Evolutionary conservation across 1,139 yeast species (phyloP).

Genomic region (Yamadazyma buinensis): DNA sequence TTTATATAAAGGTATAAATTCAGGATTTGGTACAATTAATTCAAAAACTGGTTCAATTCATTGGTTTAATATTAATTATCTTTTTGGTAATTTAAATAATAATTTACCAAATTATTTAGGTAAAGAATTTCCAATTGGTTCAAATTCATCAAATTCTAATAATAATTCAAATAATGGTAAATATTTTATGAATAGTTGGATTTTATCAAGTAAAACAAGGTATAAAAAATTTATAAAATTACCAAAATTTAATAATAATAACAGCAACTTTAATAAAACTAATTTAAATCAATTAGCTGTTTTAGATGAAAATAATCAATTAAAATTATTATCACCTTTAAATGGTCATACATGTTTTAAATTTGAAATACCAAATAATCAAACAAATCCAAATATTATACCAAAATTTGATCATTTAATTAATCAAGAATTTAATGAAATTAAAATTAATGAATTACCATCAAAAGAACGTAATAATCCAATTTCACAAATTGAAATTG

Average conservation of each 20-base stretch:
- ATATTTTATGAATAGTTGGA: constrained; percentile 36
- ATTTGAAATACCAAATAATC: constrained; percentile 38
- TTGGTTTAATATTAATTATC: constrained; percentile 50
- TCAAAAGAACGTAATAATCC: constrained; percentile 22
- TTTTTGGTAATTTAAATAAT: constrained; percentile 30
- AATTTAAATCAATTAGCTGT: constrained; percentile 34
- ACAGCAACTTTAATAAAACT: constrained; percentile 4
- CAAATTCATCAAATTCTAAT: constrained; percentile 5
- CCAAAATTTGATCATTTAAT: background rate
- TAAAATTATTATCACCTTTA: constrained; percentile 40
- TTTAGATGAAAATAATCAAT: constrained; percentile 30
- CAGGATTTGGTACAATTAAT: constrained; percentile 55
- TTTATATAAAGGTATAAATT: constrained; percentile 24
- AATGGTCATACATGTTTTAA: constrained; percentile 44
- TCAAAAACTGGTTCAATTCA: constrained; percentile 59
- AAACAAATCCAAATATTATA: constrained; percentile 7
- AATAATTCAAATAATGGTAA: constrained; percentile 6
- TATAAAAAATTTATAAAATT: constrained; percentile 31
- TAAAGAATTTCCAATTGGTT: constrained; percentile 12
- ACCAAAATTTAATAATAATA: constrained; percentile 18
- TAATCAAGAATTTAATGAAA: background rate
- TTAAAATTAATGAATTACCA: constrained; percentile 1
- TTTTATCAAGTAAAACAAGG: constrained; percentile 25
- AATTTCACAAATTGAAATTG: constrained; percentile 60
- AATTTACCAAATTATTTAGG: constrained; percentile 19